Evolutionary conservation across 169 alveolate species (phyloP), one percentile per base, ranked within the genome.

Genomic region (Eimeria acervulina): DNA sequence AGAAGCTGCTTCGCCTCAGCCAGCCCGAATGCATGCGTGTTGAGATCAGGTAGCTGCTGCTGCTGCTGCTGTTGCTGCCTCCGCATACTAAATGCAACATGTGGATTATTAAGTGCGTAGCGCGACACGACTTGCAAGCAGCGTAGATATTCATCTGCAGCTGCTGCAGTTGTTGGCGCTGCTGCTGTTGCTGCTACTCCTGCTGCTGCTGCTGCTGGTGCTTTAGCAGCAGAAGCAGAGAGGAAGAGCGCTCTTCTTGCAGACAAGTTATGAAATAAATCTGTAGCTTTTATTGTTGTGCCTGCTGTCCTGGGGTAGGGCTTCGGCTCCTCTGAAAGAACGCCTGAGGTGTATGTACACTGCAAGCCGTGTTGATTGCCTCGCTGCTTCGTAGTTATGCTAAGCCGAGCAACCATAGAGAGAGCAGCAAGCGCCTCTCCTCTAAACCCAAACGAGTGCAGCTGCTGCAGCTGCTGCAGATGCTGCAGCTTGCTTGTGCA

Each of bases 351-450:
- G 55, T 47, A 47, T 12, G 55, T 47, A 47, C 55, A 47, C 55
- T 47, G 55, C 55, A 47, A 97, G 23, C 99, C 99, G 51, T 97
- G 76, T 12, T 70, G 90, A 21, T 19, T 55, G 28, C 68, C 31
- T 21, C 92, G 97, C 40, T 98, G 97, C 96, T 98, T 98, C 55
- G 99, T 97, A 0, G 98, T 97, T 6, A 99, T 98, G 23, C 99
- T 97, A 42, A 99, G 98, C 88, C 98, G 98, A 4, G 99, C 97
- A 47, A 98, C 99, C 94, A 97, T 99, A 26, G 99, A 98, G 26
- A 99, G 98, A 31, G 99, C 97, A 7, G 99, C 99, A 52, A 99
- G 97, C 17, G 99, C 99, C 97, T 99, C 99, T 21, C 99, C 99
- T 95, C 99, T 97, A 97, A 99, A 99, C 12, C 99, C 99, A 96